Evolutionary conservation across 176 grass and related monocot genomes (phyloP).

Genomic region (Triticum turgidum): DNA sequence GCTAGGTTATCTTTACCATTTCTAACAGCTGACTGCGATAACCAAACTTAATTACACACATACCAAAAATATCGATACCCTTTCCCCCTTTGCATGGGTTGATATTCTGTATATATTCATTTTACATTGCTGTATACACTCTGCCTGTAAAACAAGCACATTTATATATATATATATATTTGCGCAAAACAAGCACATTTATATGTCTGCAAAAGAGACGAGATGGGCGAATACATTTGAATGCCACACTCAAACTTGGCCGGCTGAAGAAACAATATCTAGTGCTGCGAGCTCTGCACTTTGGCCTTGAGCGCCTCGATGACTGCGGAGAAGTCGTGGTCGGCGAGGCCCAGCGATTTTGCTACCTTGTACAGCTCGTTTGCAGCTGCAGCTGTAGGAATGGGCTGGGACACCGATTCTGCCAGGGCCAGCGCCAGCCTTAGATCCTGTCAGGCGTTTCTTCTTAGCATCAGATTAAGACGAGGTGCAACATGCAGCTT

Average conservation of each 20-base stretch:
- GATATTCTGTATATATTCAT: background rate
- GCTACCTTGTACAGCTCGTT: slow-evolving; percentile 90
- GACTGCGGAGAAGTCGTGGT: slow-evolving; percentile 80
- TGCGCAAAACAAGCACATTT: background rate
- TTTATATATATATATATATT: too few species aligned
- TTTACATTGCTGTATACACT: background rate
- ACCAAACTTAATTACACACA: background rate
- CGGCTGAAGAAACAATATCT: background rate
- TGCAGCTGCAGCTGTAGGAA: slow-evolving; percentile 74
- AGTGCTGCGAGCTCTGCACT: slow-evolving; percentile 31
- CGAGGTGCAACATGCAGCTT: slow-evolving; percentile 32
- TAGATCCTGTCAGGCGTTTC: slow-evolving; percentile 61
- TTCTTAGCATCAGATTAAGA: background rate
- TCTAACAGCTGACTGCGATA: background rate
- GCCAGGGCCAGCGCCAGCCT: slow-evolving; percentile 76
- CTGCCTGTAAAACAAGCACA: background rate
- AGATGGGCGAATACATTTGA: background rate
- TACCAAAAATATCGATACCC: too few species aligned
- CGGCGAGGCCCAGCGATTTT: slow-evolving; percentile 64
- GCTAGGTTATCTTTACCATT: background rate
- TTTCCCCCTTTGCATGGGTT: background rate
- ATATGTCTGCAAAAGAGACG: background rate
- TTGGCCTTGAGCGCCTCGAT: slow-evolving; percentile 73
- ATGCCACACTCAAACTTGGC: background rate
- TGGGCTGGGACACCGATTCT: slow-evolving; percentile 76